Evolutionary conservation across 352 stramenopile genomes (phyloP).

Genomic region (Globisporangium mamillatum): DNA sequence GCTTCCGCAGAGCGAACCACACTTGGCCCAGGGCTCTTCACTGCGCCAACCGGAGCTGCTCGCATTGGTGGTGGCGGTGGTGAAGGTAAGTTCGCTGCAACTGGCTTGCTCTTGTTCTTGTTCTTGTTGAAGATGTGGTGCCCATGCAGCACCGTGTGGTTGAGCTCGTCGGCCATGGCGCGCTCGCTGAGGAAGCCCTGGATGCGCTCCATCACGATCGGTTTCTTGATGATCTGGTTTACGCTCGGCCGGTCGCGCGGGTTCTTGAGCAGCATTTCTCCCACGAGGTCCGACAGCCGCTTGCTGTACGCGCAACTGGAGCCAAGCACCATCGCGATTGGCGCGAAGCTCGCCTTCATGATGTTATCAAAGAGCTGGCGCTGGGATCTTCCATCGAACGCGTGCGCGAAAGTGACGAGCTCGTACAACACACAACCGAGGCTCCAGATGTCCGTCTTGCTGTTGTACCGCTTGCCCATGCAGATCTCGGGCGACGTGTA

Average conservation of each 20-base stretch:
- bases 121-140: constrained; percentile 60
- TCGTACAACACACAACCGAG: constrained; percentile 94
- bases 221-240: constrained; percentile 52
- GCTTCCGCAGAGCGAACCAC: constrained; percentile 11
- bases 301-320: constrained; percentile 17
- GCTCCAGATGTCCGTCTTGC: constrained; percentile 94
- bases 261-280: constrained; percentile 60
- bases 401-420: constrained; percentile 83
- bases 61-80: not conserved
- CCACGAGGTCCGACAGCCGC: constrained; percentile 35
- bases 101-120: constrained; percentile 5
- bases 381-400: constrained; percentile 86
- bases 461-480: constrained; percentile 89
- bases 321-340: constrained; percentile 14
- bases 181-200: constrained; percentile 58
- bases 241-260: constrained; percentile 60
- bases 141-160: constrained; percentile 70
- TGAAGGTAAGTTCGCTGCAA: not conserved
- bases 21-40: constrained; percentile 3
- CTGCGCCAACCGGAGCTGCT: not conserved
- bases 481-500: constrained; percentile 95
- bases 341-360: constrained; percentile 27
- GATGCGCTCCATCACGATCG: constrained; percentile 60
- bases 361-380: constrained; percentile 80
- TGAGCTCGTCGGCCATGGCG: constrained; percentile 53